Percentiles rank a stretch among this genome's conserved stretches.
Conservation (phyloP, 306 rosid genomes). For the Mucuna pruriens region DNA sequence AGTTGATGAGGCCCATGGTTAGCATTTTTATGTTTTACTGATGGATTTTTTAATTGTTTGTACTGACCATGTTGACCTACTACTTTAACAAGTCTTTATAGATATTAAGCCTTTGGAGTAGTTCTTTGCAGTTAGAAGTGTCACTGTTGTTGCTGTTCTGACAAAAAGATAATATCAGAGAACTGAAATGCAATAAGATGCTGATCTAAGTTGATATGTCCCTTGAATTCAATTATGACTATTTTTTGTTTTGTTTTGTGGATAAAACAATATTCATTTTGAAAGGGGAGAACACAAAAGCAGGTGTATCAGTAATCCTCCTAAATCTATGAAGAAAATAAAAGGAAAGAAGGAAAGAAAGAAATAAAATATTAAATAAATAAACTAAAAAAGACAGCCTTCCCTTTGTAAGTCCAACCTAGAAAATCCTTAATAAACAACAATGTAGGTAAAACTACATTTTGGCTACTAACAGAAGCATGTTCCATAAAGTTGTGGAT, state of each 20-base stretch:
- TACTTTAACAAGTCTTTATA: constrained; percentile 26
- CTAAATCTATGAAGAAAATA: constrained; percentile 14
- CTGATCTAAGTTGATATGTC: constrained; percentile 1
- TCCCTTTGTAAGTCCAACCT: constrained; percentile 7
- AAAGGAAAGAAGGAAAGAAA: constrained; percentile 18
- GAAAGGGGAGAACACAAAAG: background rate
- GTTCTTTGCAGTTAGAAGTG: background rate
- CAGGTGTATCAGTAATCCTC: constrained; percentile 1
- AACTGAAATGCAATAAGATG: constrained; percentile 13
- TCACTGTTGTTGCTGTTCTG: constrained; percentile 18
- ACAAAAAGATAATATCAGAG: constrained; percentile 8
- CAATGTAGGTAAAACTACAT: background rate
- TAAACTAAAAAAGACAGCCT: background rate
- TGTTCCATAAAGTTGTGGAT: constrained; percentile 1
- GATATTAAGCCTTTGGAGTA: constrained; percentile 27
- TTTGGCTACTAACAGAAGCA: background rate
- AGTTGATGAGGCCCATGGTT: constrained; percentile 99
- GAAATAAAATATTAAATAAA: constrained; percentile 9
- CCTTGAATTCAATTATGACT: background rate
- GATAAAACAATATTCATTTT: constrained; percentile 3
- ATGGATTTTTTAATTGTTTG: constrained; percentile 1
- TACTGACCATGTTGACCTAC: background rate
- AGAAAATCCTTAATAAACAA: background rate
- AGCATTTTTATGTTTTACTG: constrained; percentile 32
- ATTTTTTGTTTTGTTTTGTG: constrained; percentile 3